Conservation (phyloP, 805 yeast species). For the Alloascoidea hylecoeti region DNA sequence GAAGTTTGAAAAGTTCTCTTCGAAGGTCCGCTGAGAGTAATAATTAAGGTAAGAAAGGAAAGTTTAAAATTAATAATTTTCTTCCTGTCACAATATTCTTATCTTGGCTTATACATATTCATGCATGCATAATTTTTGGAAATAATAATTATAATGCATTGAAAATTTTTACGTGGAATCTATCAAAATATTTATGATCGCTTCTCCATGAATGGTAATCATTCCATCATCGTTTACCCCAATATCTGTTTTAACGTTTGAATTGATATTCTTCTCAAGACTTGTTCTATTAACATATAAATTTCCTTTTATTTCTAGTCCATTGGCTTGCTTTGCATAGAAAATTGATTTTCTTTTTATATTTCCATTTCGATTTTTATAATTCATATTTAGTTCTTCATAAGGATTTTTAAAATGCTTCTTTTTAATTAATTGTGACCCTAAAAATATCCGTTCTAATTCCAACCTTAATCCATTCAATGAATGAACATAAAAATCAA, state of each 20-base stretch:
- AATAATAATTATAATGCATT: too few relatives aligned
- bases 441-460: neutral
- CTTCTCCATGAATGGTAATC: neutral
- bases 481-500: neutral
- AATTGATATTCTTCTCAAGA: neutral
- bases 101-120: too few relatives aligned
- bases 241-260: too few relatives aligned
- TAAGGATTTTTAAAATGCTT: neutral
- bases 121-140: too few relatives aligned
- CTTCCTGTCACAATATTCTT: too few relatives aligned
- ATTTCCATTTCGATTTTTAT: neutral
- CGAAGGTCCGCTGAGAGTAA: too few relatives aligned
- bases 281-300: neutral
- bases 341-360: neutral
- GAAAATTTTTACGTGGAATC: too few relatives aligned
- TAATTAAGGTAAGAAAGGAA: too few relatives aligned
- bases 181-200: neutral
- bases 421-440: neutral
- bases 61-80: too few relatives aligned
- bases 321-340: neutral
- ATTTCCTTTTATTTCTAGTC: neutral
- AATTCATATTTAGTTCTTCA: neutral
- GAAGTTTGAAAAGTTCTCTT: too few relatives aligned
- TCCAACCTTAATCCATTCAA: neutral
- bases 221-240: neutral